Evolutionary conservation across 768 basidiomycete genomes (phyloP).

Genomic region (Pleurotus giganteus): DNA sequence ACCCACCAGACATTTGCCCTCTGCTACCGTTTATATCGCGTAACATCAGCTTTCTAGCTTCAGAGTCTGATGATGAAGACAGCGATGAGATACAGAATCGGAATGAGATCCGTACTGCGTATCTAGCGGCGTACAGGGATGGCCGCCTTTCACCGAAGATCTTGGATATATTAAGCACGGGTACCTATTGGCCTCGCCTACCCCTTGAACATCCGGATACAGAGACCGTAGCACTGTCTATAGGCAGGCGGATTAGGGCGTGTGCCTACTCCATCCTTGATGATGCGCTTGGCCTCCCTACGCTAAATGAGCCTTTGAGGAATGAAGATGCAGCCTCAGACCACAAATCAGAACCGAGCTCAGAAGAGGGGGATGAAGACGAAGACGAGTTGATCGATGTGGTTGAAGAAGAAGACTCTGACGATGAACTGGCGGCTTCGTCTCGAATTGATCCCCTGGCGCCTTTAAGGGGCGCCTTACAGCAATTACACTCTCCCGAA

Average conservation of each 20-base stretch:
- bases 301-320: conserved; percentile 24
- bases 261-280: conserved; percentile 72
- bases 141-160: conserved; percentile 57
- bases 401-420: conserved; percentile 56
- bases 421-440: conserved; percentile 21
- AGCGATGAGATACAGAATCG: conserved; percentile 20
- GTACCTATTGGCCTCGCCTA: conserved; percentile 67
- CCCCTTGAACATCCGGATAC: conserved; percentile 79
- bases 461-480: conserved; percentile 65
- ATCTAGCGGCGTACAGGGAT: conserved; percentile 60
- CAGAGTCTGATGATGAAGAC: conserved; percentile 20
- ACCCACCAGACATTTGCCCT: conserved; percentile 54
- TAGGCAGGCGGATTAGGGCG: conserved; percentile 59
- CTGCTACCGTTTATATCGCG: conserved; percentile 52
- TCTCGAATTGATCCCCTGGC: conserved; percentile 51
- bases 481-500: conserved; percentile 50
- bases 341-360: conserved; percentile 15
- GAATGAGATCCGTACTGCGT: conserved; percentile 44
- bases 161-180: conserved; percentile 59
- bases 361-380: conserved; percentile 41
- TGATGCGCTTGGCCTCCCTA: conserved; percentile 61
- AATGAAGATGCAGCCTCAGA: conserved; percentile 13
- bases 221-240: conserved; percentile 61
- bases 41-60: conserved; percentile 30
- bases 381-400: conserved; percentile 68